A percentile compares a stretch with the other conserved stretches of the same genome.
phyloP scores from a whole-genome alignment of 495 filamentous ascomycete species.

The Saxophila tyrrhenica region DNA sequence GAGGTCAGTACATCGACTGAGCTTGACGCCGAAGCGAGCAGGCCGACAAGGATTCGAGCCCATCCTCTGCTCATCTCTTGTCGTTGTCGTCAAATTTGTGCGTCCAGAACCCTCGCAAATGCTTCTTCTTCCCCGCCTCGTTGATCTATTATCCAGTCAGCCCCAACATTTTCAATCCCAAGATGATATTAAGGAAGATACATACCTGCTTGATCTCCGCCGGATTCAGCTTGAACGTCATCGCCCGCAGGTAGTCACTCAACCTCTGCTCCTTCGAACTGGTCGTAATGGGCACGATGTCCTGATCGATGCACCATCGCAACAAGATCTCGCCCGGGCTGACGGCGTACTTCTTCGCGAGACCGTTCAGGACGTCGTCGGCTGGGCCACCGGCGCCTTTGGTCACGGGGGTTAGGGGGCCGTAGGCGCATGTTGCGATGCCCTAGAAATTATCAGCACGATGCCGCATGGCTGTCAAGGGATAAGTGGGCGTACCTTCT shows the following conservation, averaged over 20 bases:
- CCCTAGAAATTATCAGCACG: constrained; percentile 29
- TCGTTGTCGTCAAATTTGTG: constrained; percentile 21
- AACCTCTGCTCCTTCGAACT: constrained; percentile 59
- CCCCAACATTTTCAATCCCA: not conserved
- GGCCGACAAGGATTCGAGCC: not conserved
- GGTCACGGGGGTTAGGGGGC: constrained; percentile 52
- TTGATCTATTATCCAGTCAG: constrained; percentile 10
- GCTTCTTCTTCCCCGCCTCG: constrained; percentile 22
- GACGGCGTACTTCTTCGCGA: constrained; percentile 73
- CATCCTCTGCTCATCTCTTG: constrained; percentile 1
- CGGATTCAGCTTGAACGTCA: constrained; percentile 62
- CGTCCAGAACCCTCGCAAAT: constrained; percentile 22
- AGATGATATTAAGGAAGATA: constrained; percentile 18
- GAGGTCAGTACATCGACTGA: too few relatives aligned
- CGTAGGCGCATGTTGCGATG: constrained; percentile 63
- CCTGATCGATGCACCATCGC: constrained; percentile 73
- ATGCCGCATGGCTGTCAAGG: not conserved
- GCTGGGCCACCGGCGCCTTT: constrained; percentile 58
- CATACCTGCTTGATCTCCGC: constrained; percentile 57
- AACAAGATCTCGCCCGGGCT: constrained; percentile 55
- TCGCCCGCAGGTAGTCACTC: constrained; percentile 46
- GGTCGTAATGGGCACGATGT: constrained; percentile 65
- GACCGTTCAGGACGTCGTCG: constrained; percentile 44
- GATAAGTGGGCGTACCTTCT: constrained; percentile 19
- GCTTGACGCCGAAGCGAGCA: not conserved